A percentile compares a stretch with the other conserved stretches of the same genome.
Conservation (phyloP, 371 early-diverging fungal species). For the Mortierella sp. region DNA sequence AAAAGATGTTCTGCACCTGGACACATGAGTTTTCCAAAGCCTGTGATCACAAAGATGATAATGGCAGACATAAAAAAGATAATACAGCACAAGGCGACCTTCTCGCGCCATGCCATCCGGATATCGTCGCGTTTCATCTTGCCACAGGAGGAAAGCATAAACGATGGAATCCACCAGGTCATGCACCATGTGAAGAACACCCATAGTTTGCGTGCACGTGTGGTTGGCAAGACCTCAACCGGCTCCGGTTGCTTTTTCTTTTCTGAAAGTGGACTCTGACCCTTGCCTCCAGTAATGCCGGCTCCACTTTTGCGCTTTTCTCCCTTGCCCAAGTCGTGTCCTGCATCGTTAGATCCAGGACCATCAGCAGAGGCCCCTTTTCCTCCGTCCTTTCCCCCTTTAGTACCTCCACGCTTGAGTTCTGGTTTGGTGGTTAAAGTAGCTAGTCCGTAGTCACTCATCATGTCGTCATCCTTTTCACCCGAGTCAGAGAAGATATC, state of each 20-base stretch:
- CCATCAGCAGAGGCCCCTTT: not conserved
- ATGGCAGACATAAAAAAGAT: slow-evolving; percentile 66
- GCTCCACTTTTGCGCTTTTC: not conserved
- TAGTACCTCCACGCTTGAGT: slow-evolving; percentile 6
- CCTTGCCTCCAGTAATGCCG: slow-evolving; percentile 10
- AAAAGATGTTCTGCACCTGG: slow-evolving; percentile 62
- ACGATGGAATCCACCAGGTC: slow-evolving; percentile 85
- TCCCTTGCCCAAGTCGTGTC: slow-evolving; percentile 4
- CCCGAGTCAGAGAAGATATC: slow-evolving; percentile 38
- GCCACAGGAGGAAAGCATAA: slow-evolving; percentile 63
- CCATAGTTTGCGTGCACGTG: slow-evolving; percentile 75
- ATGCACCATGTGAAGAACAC: slow-evolving; percentile 71
- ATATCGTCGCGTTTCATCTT: slow-evolving; percentile 89
- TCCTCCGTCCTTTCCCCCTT: not conserved
- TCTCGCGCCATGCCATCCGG: slow-evolving; percentile 95
- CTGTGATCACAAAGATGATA: slow-evolving; percentile 69
- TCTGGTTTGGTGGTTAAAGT: not conserved
- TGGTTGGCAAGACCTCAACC: slow-evolving; percentile 59
- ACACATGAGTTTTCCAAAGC: slow-evolving; percentile 65
- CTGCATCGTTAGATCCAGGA: not conserved
- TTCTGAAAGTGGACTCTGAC: slow-evolving; percentile 39
- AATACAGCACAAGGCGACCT: slow-evolving; percentile 82
- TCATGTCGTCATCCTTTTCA: slow-evolving; percentile 43
- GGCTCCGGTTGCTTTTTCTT: slow-evolving; percentile 53
- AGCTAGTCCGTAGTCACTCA: slow-evolving; percentile 44